Evolutionary conservation across 1,284 basidiomycete species (phyloP).

Genomic region (Athelia psychrophila): DNA sequence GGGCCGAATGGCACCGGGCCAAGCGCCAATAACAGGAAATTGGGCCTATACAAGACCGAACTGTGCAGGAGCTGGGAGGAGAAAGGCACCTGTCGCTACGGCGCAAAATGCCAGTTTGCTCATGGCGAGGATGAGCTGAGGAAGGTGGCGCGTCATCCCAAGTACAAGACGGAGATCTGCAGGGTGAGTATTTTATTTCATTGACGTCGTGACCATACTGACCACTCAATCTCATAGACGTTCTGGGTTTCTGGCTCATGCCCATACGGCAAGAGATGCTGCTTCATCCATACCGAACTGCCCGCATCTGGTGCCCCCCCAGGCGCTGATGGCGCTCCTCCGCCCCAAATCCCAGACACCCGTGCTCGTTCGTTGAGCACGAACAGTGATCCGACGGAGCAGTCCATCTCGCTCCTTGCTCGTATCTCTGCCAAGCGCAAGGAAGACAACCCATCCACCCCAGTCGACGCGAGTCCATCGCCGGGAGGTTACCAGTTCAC

Average conservation of each 20-base stretch:
- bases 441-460: constrained; percentile 46
- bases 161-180: constrained; percentile 94
- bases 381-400: constrained; percentile 76
- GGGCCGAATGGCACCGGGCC: constrained; percentile 49
- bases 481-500: constrained; percentile 44
- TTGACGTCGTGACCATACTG: constrained; percentile 9
- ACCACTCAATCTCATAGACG: constrained; percentile 44
- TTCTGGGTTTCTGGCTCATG: constrained; percentile 92
- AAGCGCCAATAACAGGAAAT: constrained; percentile 84
- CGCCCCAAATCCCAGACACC: constrained; percentile 48
- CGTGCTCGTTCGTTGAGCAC: constrained; percentile 68
- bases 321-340: constrained; percentile 45
- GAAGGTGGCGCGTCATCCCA: constrained; percentile 79
- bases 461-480: constrained; percentile 41
- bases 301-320: constrained; percentile 57
- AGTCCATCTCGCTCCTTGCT: constrained; percentile 65
- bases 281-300: constrained; percentile 86
- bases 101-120: constrained; percentile 86
- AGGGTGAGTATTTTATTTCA: constrained; percentile 49
- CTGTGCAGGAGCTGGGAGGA: constrained; percentile 92
- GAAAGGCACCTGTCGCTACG: constrained; percentile 86
- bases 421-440: constrained; percentile 68
- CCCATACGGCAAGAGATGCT: constrained; percentile 87
- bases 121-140: constrained; percentile 88
- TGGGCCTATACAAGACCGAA: constrained; percentile 90